Evolutionary conservation across 495 filamentous ascomycete species (phyloP), one percentile per base, ranked within the genome.

Genomic region (Penicillium bialowiezense): DNA sequence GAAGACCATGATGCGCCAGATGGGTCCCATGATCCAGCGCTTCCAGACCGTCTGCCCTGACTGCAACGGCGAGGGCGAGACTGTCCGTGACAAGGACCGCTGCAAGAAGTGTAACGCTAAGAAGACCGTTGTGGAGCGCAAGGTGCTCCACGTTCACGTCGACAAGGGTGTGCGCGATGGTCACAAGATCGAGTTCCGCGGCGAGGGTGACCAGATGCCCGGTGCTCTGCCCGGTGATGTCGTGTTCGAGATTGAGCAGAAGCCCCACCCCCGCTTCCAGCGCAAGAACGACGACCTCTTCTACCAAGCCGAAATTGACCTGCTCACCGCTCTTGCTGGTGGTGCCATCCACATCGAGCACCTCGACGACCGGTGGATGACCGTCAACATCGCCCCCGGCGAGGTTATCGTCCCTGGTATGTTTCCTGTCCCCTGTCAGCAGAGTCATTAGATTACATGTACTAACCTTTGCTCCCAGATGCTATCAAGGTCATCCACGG

Each of bases 1-100:
- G 89, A 97, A 97, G 85, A 96, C 88, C 17, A 97, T 99, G 92
- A 97, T 97, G 93, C 88, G 93, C 60, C 95, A 97, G 78, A 97
- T 97, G 91, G 93, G 95, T 42, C 93, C 93, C 43, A 99, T 99
- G 93, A 97, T 97, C 63, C 95, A 97, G 74, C 88, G 93, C 41
- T 97, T 97, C 82, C 95, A 97, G 80, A 97, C 95, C 15, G 90
- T 97, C 52, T 99, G 93, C 82, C 89, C 91, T 24, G 93, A 99
- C 70, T 99, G 93, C 66, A 89, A 91, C 50, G 93, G 93, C 51
- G 95, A 97, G 68, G 91, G 95, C 40, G 95, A 99, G 74, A 90
- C 86, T 47, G 89, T 99, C 64, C 87, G 87, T 55, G 93, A 97
- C 41, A 91, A 91, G 77, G 95, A 97, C 69, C 83, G 86, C 64